Conservation (phyloP, 108 stramenopile species). For the Parietichytrium sp. region DNA sequence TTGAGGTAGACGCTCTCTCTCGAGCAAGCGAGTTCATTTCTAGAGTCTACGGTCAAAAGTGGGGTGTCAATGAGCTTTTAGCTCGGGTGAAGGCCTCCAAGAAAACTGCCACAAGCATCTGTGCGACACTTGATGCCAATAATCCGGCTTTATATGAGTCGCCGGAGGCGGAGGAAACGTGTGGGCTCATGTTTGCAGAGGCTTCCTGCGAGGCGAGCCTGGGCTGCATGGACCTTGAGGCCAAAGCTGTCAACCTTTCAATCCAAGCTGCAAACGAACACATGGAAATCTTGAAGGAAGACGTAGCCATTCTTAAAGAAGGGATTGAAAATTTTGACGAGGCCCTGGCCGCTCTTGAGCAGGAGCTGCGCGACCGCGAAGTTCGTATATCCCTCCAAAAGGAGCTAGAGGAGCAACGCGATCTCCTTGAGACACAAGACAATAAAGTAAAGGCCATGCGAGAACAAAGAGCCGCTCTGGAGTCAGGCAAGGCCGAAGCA, state of each 20-base stretch:
- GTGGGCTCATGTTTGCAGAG: too few relatives aligned
- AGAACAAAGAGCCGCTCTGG: too few relatives aligned
- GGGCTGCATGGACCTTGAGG: not conserved
- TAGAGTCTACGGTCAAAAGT: not conserved
- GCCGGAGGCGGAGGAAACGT: too few relatives aligned
- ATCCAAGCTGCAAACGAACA: conserved; percentile 12
- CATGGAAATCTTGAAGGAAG: not conserved
- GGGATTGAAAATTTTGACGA: not conserved
- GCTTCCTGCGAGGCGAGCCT: not conserved
- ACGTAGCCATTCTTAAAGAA: not conserved
- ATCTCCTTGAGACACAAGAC: not conserved
- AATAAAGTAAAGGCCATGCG: too few relatives aligned
- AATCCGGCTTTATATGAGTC: too few relatives aligned
- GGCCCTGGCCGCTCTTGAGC: not conserved
- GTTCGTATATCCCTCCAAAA: not conserved
- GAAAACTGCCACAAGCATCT: too few relatives aligned
- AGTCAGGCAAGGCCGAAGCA: too few relatives aligned
- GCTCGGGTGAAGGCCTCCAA: too few relatives aligned
- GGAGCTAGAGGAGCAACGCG: conserved; percentile 31
- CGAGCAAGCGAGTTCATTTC: not conserved
- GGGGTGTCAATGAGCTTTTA: not conserved
- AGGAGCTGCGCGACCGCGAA: not conserved
- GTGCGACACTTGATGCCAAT: too few relatives aligned
- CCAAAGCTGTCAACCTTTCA: conserved; percentile 8
- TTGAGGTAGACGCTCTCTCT: not conserved